Conservation (phyloP, 306 rosid genomes). For the Corylus heterophylla region DNA sequence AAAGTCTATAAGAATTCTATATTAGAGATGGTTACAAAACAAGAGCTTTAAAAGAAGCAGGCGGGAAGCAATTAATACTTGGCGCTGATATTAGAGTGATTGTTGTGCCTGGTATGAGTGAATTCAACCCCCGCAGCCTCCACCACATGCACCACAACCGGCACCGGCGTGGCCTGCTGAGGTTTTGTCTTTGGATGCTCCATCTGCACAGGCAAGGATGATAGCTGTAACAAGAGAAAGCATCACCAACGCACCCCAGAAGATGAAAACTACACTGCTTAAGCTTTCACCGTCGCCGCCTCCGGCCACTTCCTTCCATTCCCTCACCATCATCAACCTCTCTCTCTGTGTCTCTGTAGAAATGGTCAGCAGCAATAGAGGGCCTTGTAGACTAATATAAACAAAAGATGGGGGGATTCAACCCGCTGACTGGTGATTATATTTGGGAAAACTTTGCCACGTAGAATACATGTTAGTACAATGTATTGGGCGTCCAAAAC, state of each 20-base stretch:
- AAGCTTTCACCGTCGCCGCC: constrained; percentile 29
- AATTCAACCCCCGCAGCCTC: constrained; percentile 53
- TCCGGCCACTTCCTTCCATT: constrained; percentile 37
- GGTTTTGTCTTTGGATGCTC: constrained; percentile 46
- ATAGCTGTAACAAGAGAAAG: constrained; percentile 44
- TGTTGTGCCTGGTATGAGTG: background rate
- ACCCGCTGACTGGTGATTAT: background rate
- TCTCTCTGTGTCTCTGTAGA: constrained; percentile 1
- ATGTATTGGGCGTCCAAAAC: background rate
- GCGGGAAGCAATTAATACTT: too few species aligned
- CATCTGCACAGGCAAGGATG: constrained; percentile 69
- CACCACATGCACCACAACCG: constrained; percentile 46
- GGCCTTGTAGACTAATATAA: background rate
- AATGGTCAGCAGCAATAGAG: background rate
- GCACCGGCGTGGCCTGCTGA: constrained; percentile 35
- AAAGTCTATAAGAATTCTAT: too few species aligned
- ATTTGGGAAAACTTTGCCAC: too few species aligned
- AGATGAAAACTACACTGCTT: constrained; percentile 27
- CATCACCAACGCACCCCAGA: constrained; percentile 35
- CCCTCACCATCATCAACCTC: constrained; percentile 47
- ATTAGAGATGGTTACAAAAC: background rate
- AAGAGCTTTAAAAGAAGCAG: background rate
- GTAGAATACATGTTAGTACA: background rate
- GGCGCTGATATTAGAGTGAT: background rate
- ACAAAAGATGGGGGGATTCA: background rate